Conservation (phyloP, 1,284 basidiomycete species). For the Cryptococcus sp. region DNA sequence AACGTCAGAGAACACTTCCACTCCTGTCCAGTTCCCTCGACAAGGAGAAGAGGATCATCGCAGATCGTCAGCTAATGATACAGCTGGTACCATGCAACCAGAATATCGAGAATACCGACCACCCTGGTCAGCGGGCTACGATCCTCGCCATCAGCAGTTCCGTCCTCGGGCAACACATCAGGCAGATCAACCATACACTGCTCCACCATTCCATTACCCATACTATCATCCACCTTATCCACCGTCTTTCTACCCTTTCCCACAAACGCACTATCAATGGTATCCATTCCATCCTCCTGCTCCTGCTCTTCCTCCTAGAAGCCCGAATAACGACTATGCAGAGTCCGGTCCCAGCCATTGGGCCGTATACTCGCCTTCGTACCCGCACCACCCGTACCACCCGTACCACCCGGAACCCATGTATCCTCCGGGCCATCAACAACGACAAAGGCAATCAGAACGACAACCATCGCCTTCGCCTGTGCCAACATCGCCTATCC, state of each 20-base stretch:
- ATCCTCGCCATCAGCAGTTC: not conserved
- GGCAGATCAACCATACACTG: not conserved
- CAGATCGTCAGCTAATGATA: not conserved
- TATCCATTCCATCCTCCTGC: not conserved
- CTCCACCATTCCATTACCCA: not conserved
- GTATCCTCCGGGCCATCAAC: not conserved
- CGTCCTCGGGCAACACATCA: not conserved
- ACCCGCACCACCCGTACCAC: not conserved
- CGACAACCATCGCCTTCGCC: not conserved
- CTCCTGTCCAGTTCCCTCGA: not conserved
- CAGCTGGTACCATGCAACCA: not conserved
- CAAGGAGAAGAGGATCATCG: not conserved
- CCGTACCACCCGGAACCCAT: not conserved
- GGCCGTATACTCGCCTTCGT: not conserved
- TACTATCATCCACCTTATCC: constrained; percentile 1
- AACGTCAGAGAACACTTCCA: not conserved
- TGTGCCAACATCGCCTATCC: not conserved
- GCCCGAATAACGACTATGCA: not conserved
- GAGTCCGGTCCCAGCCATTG: not conserved
- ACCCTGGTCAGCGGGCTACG: not conserved
- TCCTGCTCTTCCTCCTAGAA: not conserved
- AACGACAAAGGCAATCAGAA: not conserved
- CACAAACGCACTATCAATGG: not conserved
- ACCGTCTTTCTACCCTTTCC: not conserved
- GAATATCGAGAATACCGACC: not conserved